phyloP scores from a whole-genome alignment of 2,329 filamentous ascomycete genomes.

The Neonectria punicea region DNA sequence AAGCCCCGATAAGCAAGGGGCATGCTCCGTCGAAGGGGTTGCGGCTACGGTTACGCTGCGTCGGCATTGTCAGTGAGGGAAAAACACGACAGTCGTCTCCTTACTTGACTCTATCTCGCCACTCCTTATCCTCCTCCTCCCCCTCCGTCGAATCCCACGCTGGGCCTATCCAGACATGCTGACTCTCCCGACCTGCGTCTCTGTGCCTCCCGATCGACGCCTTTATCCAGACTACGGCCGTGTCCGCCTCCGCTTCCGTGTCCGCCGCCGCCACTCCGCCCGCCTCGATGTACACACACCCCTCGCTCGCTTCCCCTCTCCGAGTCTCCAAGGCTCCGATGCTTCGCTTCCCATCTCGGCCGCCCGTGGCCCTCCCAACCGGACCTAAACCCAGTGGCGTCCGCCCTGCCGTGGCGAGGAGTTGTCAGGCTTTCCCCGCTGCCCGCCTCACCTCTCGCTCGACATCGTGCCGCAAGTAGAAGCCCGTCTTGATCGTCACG shows the following conservation, averaged over 20 bases:
- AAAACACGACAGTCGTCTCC: background rate
- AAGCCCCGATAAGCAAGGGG: slow-evolving; percentile 29
- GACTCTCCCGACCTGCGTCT: background rate
- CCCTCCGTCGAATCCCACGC: background rate
- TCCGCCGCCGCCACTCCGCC: background rate
- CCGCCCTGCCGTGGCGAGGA: background rate
- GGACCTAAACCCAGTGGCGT: background rate
- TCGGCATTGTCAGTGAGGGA: slow-evolving; percentile 7
- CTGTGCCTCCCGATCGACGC: background rate
- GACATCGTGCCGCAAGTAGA: slow-evolving; percentile 18
- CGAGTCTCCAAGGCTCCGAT: background rate
- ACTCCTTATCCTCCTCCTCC: background rate
- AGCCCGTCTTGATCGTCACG: slow-evolving; percentile 20
- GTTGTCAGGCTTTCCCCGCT: background rate
- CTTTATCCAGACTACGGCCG: background rate
- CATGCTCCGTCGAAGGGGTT: slow-evolving; percentile 23
- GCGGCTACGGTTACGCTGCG: slow-evolving; percentile 13
- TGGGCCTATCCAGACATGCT: background rate
- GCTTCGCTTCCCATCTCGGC: background rate
- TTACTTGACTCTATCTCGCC: background rate
- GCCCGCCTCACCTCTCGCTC: background rate
- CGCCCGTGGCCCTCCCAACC: background rate
- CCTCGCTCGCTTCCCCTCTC: background rate
- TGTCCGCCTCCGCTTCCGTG: background rate
- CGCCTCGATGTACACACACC: background rate